A percentile compares a stretch with the other conserved stretches of the same genome.
phyloP scores from a whole-genome alignment of 495 filamentous ascomycete genomes.

The Xylaria acuta region DNA sequence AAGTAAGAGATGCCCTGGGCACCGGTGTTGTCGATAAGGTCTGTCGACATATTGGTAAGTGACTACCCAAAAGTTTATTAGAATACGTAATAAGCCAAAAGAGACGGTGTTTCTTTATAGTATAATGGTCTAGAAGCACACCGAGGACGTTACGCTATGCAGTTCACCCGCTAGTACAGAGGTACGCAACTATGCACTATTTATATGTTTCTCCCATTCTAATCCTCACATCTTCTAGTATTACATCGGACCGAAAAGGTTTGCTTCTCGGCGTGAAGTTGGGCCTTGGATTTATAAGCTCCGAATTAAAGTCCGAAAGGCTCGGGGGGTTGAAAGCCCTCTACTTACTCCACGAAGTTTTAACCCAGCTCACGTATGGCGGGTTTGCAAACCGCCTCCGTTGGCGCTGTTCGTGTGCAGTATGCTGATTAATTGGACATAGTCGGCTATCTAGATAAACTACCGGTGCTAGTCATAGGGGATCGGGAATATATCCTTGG shows the following conservation, averaged over 20 bases:
- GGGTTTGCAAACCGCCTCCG: neutral
- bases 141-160: neutral
- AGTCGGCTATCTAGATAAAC: neutral
- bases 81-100: no score
- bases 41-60: neutral
- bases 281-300: constrained; percentile 15
- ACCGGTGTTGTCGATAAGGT: constrained; percentile 45
- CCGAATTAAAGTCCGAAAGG: neutral
- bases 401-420: neutral
- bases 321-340: neutral
- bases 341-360: neutral
- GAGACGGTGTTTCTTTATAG: neutral
- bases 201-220: constrained; percentile 3
- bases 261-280: neutral
- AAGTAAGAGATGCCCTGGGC: constrained; percentile 68
- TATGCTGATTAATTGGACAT: constrained; percentile 3
- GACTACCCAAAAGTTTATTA: neutral
- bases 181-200: neutral
- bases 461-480: neutral
- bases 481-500: neutral
- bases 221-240: neutral
- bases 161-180: neutral
- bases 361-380: neutral
- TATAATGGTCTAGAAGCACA: neutral
- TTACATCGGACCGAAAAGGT: neutral